Conservation (phyloP, 2,329 filamentous ascomycete genomes). For the Colletotrichum higginsianum region DNA sequence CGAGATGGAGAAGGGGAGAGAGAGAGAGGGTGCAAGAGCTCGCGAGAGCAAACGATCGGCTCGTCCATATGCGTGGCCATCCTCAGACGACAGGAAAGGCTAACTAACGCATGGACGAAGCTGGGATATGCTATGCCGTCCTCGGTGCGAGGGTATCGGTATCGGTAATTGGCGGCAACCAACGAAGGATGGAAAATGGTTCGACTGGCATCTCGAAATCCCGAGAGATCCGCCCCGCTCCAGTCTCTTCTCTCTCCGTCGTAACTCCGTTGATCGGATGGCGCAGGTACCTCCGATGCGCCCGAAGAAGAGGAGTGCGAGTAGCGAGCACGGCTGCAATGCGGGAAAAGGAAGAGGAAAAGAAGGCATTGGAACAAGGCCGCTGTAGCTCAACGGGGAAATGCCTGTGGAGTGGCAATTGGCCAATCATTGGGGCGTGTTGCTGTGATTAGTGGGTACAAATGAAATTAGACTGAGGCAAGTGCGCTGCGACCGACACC, state of each 20-base stretch:
- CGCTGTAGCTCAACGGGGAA: slow-evolving; percentile 6
- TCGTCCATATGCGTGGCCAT: background rate
- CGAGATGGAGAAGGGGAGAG: background rate
- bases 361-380: slow-evolving; percentile 5
- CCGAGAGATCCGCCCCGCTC: slow-evolving; percentile 3
- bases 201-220: slow-evolving; percentile 15
- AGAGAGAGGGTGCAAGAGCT: no score
- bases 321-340: background rate
- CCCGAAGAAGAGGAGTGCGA: background rate
- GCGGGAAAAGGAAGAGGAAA: background rate
- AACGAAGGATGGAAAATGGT: slow-evolving; percentile 11
- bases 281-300: slow-evolving; percentile 3
- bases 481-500: background rate
- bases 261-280: slow-evolving; percentile 15
- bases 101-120: slow-evolving; percentile 12
- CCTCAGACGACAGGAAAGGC: slow-evolving; percentile 18
- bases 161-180: background rate
- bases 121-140: slow-evolving; percentile 1
- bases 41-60: background rate
- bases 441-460: background rate
- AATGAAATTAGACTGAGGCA: slow-evolving; percentile 1
- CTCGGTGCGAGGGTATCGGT: no score
- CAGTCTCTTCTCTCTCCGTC: background rate
- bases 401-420: background rate
- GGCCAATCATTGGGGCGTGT: background rate